Conservation (phyloP, 1,139 yeast genomes). For the Zygoascus meyerae region DNA sequence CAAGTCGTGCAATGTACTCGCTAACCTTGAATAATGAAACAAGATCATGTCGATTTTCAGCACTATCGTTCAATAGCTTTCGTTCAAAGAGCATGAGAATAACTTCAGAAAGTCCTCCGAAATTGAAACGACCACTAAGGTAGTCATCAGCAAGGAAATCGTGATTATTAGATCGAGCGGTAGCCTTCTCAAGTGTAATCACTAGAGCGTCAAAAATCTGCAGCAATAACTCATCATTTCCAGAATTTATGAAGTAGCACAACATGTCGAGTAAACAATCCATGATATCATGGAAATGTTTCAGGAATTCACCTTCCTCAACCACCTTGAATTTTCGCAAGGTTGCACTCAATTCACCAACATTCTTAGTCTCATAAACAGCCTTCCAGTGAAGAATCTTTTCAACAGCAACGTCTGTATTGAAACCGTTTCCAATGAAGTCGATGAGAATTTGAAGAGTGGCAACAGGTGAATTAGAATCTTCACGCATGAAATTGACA, state of each 20-base stretch:
- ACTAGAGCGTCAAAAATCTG: slow-evolving; percentile 27
- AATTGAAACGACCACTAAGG: slow-evolving; percentile 25
- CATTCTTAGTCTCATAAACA: slow-evolving; percentile 33
- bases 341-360: slow-evolving; percentile 30
- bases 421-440: slow-evolving; percentile 66
- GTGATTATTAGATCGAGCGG: slow-evolving; percentile 23
- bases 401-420: slow-evolving; percentile 54
- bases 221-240: slow-evolving; percentile 24
- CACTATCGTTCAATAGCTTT: slow-evolving; percentile 18
- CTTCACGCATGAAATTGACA: slow-evolving; percentile 23
- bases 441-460: slow-evolving; percentile 43
- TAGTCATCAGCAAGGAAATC: slow-evolving; percentile 27
- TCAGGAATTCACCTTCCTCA: slow-evolving; percentile 26
- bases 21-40: slow-evolving; percentile 20
- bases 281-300: slow-evolving; percentile 36
- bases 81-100: slow-evolving; percentile 20
- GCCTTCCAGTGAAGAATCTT: slow-evolving; percentile 53
- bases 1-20: slow-evolving; percentile 26
- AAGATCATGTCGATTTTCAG: slow-evolving; percentile 19
- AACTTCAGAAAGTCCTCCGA: slow-evolving; percentile 26
- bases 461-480: slow-evolving; percentile 20
- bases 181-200: slow-evolving; percentile 27
- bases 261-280: slow-evolving; percentile 37
- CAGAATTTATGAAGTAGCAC: slow-evolving; percentile 22
- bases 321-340: slow-evolving; percentile 23